Percentiles rank a stretch among this genome's conserved stretches.
These are phyloP conservation scores for Leishmania amazonensis DNA, from an alignment of 208 protist genomes.

Conservation along the genomic window DNA sequence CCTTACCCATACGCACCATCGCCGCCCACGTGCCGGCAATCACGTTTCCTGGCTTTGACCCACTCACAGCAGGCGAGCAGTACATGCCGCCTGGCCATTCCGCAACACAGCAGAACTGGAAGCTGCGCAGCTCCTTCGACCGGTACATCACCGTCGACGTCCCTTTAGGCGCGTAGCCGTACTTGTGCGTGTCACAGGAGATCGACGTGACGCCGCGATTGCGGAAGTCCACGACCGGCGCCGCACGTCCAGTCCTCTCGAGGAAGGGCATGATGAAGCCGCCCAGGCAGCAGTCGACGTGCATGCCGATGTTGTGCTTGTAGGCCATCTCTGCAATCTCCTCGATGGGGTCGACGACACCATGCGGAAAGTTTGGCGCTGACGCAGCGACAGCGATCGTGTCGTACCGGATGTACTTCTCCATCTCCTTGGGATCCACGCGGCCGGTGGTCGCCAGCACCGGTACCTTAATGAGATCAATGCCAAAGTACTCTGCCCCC, in stretches of 20 bases:
- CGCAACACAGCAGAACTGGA: constrained; percentile 95
- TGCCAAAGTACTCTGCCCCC: constrained; percentile 95
- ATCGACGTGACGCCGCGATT: constrained; percentile 98
- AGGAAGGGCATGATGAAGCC: constrained; percentile 98
- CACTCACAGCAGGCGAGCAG: constrained; percentile 95
- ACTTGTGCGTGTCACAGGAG: constrained; percentile 99
- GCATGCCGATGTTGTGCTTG: constrained; percentile 93
- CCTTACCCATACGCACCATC: constrained; percentile 93
- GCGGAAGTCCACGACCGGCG: constrained; percentile 95
- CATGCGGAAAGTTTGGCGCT: constrained; percentile 96
- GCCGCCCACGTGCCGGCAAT: constrained; percentile 97
- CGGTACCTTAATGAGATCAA: constrained; percentile 94
- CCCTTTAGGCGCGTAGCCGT: constrained; percentile 98
- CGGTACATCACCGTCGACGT: constrained; percentile 96
- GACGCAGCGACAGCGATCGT: constrained; percentile 96
- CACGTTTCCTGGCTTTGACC: constrained; percentile 94
- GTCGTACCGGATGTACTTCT: constrained; percentile 93
- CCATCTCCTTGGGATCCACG: constrained; percentile 81
- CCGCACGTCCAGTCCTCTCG: constrained; percentile 85
- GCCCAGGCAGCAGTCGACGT: constrained; percentile 99
- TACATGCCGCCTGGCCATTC: constrained; percentile 99
- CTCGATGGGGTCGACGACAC: constrained; percentile 92
- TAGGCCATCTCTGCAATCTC: constrained; percentile 90
- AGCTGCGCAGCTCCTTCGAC: constrained; percentile 82
- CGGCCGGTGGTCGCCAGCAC: constrained; percentile 76